A percentile compares a stretch with the other conserved stretches of the same genome.
These are phyloP conservation scores for Hypocreales sp. DNA, from an alignment of 2,329 filamentous ascomycete species.

Conservation along the genomic window DNA sequence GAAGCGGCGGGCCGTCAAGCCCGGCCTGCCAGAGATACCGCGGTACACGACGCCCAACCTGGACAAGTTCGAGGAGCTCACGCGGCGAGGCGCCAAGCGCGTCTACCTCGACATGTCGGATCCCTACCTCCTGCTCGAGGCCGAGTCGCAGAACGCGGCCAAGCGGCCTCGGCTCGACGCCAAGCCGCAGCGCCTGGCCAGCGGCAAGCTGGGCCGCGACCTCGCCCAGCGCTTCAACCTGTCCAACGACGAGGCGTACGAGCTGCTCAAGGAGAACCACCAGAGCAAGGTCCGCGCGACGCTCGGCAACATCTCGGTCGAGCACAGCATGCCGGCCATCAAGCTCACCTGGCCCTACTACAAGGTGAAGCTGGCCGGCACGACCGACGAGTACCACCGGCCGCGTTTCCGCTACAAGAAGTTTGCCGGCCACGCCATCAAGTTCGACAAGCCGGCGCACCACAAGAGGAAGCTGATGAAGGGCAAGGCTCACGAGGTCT, in stretches of 20 bases:
- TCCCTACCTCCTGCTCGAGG: constrained; percentile 70
- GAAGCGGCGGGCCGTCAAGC: constrained; percentile 49
- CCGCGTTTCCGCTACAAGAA: constrained; percentile 61
- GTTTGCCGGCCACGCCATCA: constrained; percentile 50
- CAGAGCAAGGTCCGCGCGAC: constrained; percentile 91
- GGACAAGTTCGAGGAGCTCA: constrained; percentile 64
- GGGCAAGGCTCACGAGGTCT: constrained; percentile 66
- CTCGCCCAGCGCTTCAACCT: constrained; percentile 81
- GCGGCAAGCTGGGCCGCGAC: constrained; percentile 54
- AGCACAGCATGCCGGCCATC: constrained; percentile 83
- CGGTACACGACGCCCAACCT: constrained; percentile 54
- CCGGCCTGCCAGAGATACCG: constrained; percentile 41
- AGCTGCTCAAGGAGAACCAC: constrained; percentile 90
- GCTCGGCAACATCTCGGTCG: constrained; percentile 78
- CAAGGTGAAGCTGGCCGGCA: constrained; percentile 65
- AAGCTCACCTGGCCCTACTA: constrained; percentile 95
- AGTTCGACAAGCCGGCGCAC: constrained; percentile 54
- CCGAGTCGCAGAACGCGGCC: constrained; percentile 46
- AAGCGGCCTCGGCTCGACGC: constrained; percentile 42
- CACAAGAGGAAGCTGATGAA: constrained; percentile 74
- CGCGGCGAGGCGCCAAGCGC: constrained; percentile 57
- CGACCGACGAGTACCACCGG: constrained; percentile 68
- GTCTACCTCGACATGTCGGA: constrained; percentile 81
- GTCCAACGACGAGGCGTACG: constrained; percentile 91
- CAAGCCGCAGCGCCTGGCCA: constrained; percentile 51